Conservation (phyloP, 2,329 filamentous ascomycete genomes). For the Penicillium sp. region DNA sequence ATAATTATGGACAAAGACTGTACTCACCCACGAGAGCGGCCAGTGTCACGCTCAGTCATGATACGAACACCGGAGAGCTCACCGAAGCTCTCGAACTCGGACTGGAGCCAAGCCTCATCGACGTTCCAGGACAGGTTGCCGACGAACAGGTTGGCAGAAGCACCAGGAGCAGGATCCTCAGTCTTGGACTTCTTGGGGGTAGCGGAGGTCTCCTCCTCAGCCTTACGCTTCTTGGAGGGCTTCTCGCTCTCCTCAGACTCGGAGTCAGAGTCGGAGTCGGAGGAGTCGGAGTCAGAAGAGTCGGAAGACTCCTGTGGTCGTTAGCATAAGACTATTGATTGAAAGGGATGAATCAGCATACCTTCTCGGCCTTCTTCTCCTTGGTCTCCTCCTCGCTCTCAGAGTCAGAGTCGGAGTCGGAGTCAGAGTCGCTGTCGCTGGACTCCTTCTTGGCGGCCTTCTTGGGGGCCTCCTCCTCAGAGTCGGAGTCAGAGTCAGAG, state of each 20-base stretch:
- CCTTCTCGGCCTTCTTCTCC: too few relatives aligned
- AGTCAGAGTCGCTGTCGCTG: constrained; percentile 29
- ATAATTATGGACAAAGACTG: too few relatives aligned
- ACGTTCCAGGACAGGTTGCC: constrained; percentile 87
- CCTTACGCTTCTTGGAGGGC: constrained; percentile 42
- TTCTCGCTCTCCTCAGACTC: constrained; percentile 25
- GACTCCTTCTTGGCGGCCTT: constrained; percentile 28
- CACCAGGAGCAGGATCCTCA: constrained; percentile 27
- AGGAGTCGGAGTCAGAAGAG: constrained; percentile 21
- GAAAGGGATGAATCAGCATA: too few relatives aligned
- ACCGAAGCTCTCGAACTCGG: constrained; percentile 72
- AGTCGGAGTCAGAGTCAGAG: constrained; percentile 27
- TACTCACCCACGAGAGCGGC: constrained; percentile 83
- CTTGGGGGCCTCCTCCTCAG: constrained; percentile 31
- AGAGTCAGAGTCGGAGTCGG: constrained; percentile 25
- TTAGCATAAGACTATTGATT: too few relatives aligned
- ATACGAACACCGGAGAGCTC: constrained; percentile 66
- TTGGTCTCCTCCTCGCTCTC: constrained; percentile 25
- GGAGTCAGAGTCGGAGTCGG: constrained; percentile 28
- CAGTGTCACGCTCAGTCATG: constrained; percentile 70
- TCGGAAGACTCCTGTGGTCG: constrained; percentile 23
- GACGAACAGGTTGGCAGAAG: constrained; percentile 63
- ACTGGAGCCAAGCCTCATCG: constrained; percentile 69
- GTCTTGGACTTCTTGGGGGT: constrained; percentile 60
- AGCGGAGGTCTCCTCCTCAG: too few relatives aligned